A percentile compares a stretch with the other conserved stretches of the same genome.
Evolutionary conservation across 2,329 filamentous ascomycete species (phyloP).

Genomic region (Trichoderma koningii): DNA sequence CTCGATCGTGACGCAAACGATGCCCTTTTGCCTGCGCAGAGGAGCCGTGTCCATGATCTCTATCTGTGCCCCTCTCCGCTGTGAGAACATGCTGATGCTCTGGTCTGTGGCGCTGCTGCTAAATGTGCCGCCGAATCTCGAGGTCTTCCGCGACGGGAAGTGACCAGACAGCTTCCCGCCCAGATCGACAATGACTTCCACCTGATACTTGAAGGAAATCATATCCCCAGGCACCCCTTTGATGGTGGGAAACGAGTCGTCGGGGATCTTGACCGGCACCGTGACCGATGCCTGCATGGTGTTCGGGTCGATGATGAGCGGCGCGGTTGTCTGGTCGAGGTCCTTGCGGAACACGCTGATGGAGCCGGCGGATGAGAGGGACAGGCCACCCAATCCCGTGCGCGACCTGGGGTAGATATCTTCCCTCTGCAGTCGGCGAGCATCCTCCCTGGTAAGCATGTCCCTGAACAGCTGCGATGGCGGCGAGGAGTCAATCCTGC

Average conservation of each 20-base stretch:
- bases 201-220: conserved; percentile 92
- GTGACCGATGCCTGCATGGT: conserved; percentile 79
- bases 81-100: conserved; percentile 36
- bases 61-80: conserved; percentile 59
- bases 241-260: conserved; percentile 91
- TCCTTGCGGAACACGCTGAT: conserved; percentile 96
- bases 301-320: conserved; percentile 81
- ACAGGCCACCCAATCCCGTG: conserved; percentile 82
- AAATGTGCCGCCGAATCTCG: conserved; percentile 44
- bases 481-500: conserved; percentile 79
- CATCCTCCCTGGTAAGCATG: conserved; percentile 61
- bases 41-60: conserved; percentile 86
- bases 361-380: conserved; percentile 80
- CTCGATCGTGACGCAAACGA: conserved; percentile 85
- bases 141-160: conserved; percentile 63
- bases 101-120: conserved; percentile 36
- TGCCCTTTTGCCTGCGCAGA: conserved; percentile 83
- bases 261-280: conserved; percentile 80
- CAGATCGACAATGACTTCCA: conserved; percentile 90
- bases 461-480: conserved; percentile 52
- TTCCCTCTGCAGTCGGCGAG: conserved; percentile 71
- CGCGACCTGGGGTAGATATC: conserved; percentile 86
- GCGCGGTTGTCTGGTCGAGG: conserved; percentile 82
- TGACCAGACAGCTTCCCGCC: conserved; percentile 82
- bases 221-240: conserved; percentile 85